These are phyloP conservation scores for Podospora anserina DNA, from an alignment of 495 filamentous ascomycete genomes.

Conservation along the genomic window DNA sequence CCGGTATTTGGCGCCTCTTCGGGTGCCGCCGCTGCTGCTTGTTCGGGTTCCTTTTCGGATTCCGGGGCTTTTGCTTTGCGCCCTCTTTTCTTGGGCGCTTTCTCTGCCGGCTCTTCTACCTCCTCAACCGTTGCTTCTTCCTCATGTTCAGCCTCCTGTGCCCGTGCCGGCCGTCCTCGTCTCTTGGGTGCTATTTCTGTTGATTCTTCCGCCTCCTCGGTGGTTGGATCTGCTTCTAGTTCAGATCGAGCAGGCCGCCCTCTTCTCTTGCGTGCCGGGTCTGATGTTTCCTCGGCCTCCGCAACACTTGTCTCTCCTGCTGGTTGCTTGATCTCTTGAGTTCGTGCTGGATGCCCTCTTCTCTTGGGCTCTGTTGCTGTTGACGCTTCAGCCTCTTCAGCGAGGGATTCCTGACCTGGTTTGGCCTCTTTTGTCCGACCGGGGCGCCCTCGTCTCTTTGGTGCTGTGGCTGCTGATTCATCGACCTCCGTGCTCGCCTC, in stretches of 20 bases:
- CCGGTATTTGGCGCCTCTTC: background rate
- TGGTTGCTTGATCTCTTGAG: conserved; percentile 3
- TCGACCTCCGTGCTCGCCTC: background rate
- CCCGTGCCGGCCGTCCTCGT: conserved; percentile 15
- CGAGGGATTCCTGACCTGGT: background rate
- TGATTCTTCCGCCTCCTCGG: background rate
- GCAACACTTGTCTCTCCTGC: too few species aligned
- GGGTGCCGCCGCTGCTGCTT: background rate
- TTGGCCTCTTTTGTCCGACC: background rate
- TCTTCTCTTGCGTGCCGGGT: too few species aligned
- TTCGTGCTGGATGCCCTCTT: conserved; percentile 24
- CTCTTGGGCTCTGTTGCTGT: conserved; percentile 12
- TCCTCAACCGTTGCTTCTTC: background rate
- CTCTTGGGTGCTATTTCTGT: conserved; percentile 12
- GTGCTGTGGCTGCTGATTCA: background rate
- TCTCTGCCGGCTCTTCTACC: background rate
- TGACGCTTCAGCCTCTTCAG: background rate
- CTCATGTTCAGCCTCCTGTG: background rate
- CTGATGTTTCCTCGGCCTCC: too few species aligned
- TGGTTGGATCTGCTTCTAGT: background rate
- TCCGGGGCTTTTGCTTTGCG: conserved; percentile 6
- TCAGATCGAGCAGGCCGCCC: too few species aligned
- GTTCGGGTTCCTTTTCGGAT: background rate
- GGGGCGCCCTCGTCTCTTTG: conserved; percentile 26
- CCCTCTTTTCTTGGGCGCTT: conserved; percentile 22